Conservation (phyloP, 2,329 filamentous ascomycete genomes). For the Neopestalotiopsis sp. region DNA sequence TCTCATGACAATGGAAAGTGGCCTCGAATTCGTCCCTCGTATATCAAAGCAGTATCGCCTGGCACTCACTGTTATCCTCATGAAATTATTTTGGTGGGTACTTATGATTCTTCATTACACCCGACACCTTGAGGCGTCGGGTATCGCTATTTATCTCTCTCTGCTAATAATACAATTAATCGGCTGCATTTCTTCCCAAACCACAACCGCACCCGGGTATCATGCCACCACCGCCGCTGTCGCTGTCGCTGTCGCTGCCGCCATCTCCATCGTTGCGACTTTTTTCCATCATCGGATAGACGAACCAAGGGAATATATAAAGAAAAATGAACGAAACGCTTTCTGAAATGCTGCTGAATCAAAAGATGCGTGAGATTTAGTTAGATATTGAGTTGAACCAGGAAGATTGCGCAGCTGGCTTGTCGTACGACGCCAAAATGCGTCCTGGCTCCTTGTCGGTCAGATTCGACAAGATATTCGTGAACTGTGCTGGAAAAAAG, state of each 20-base stretch:
- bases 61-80: too few relatives aligned
- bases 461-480: too few relatives aligned
- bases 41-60: too few relatives aligned
- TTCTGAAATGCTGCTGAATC: conserved; percentile 1
- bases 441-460: background rate
- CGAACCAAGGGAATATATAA: conserved; percentile 1
- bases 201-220: background rate
- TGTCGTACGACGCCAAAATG: background rate
- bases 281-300: background rate
- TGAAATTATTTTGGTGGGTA: too few relatives aligned
- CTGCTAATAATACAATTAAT: too few relatives aligned
- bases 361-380: background rate
- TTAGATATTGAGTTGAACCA: background rate
- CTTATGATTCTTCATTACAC: too few relatives aligned
- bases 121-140: too few relatives aligned
- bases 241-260: too few relatives aligned
- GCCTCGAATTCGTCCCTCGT: too few relatives aligned
- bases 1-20: too few relatives aligned
- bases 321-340: background rate
- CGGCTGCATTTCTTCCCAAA: background rate
- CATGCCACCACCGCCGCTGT: background rate
- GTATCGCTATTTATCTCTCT: too few relatives aligned
- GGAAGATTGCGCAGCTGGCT: background rate
- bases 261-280: background rate
- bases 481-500: too few relatives aligned